Percentiles rank a stretch among this genome's conserved stretches.
Evolutionary conservation across 257 asterid species (phyloP).

Genomic region (Penstemon barbatus): DNA sequence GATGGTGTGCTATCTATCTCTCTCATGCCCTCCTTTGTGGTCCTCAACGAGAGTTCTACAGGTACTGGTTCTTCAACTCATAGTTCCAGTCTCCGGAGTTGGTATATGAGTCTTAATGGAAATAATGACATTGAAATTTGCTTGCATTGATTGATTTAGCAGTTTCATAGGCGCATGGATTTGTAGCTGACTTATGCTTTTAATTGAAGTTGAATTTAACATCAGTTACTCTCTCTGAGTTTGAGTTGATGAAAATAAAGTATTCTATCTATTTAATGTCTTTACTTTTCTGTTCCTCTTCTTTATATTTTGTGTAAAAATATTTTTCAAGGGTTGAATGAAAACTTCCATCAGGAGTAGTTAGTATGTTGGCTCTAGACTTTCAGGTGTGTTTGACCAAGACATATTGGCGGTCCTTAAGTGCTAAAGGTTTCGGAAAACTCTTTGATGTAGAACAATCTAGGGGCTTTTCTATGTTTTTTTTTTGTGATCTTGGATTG

Average conservation of each 20-base stretch:
- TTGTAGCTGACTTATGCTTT: slow-evolving; percentile 4
- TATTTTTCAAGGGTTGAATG: background rate
- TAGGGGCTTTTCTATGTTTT: background rate
- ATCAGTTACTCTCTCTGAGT: background rate
- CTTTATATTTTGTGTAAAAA: slow-evolving; percentile 2
- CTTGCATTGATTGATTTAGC: slow-evolving; percentile 17
- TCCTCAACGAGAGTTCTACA: slow-evolving; percentile 38
- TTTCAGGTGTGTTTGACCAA: background rate
- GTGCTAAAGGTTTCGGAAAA: background rate
- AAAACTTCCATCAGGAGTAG: slow-evolving; percentile 1
- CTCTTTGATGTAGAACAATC: slow-evolving; percentile 1
- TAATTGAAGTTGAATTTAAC: background rate
- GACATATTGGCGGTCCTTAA: background rate
- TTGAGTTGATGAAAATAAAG: background rate
- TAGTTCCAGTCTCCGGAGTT: slow-evolving; percentile 17
- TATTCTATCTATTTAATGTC: background rate
- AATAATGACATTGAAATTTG: slow-evolving; percentile 12
- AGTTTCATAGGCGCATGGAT: background rate
- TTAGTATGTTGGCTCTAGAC: background rate
- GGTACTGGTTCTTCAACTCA: slow-evolving; percentile 38
- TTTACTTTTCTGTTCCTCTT: background rate
- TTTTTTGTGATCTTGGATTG: background rate
- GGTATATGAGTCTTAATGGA: slow-evolving; percentile 18
- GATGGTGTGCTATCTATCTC: slow-evolving; percentile 28
- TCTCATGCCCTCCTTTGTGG: slow-evolving; percentile 36